Conservation (phyloP, 768 basidiomycete species). For the Russula virescens region DNA sequence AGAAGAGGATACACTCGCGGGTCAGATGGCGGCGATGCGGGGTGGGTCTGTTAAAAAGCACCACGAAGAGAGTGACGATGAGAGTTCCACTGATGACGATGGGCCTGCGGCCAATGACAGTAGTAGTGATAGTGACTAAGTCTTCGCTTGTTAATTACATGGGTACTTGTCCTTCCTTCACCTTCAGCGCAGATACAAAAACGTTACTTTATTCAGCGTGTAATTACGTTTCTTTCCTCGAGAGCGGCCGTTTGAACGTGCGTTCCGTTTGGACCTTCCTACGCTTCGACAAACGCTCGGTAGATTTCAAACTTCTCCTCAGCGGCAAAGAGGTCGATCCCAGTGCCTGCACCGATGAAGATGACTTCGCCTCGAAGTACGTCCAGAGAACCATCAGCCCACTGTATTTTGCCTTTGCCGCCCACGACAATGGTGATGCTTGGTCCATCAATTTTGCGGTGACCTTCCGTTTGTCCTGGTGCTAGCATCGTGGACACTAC, state of each 20-base stretch:
- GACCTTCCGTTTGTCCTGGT: constrained; percentile 43
- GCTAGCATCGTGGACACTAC: constrained; percentile 61
- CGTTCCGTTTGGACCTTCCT: constrained; percentile 1
- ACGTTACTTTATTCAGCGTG: not conserved
- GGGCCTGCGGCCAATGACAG: constrained; percentile 44
- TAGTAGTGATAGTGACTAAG: constrained; percentile 49
- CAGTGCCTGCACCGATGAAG: constrained; percentile 72
- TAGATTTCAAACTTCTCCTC: constrained; percentile 47
- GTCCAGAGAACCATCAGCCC: constrained; percentile 39
- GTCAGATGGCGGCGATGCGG: constrained; percentile 96
- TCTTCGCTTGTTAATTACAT: constrained; percentile 4
- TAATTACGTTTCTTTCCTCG: not conserved
- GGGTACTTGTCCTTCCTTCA: no score
- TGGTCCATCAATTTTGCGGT: constrained; percentile 70
- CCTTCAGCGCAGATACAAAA: not conserved
- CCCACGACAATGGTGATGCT: constrained; percentile 76
- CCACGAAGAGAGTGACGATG: constrained; percentile 46
- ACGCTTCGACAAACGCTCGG: constrained; percentile 60
- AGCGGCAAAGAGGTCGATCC: constrained; percentile 40
- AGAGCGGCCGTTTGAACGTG: not conserved
- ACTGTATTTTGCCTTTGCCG: constrained; percentile 54
- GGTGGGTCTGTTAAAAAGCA: constrained; percentile 77
- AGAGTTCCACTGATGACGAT: constrained; percentile 47
- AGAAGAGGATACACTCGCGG: constrained; percentile 92
- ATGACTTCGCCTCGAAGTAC: constrained; percentile 65